Evolutionary conservation across 352 stramenopile genomes (phyloP).

Genomic region (Globisporangium lucens): DNA sequence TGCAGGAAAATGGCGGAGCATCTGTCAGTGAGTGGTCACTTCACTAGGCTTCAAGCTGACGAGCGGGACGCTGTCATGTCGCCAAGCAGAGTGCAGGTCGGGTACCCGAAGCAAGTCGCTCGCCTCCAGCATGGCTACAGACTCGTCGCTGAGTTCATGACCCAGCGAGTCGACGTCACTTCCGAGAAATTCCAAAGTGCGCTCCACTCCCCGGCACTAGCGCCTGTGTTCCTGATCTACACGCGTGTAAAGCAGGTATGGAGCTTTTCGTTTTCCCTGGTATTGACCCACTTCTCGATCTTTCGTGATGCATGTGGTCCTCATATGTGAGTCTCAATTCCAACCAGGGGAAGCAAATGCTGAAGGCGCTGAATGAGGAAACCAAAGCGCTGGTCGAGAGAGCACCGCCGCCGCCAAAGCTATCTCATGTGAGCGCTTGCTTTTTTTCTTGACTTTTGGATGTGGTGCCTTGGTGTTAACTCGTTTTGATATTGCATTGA

Average conservation of each 20-base stretch:
- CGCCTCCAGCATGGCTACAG: slow-evolving; percentile 35
- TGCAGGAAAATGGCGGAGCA: slow-evolving; percentile 55
- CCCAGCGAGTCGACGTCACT: slow-evolving; percentile 24
- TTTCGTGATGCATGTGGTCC: not conserved
- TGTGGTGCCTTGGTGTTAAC: not conserved
- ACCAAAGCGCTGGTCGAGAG: slow-evolving; percentile 26
- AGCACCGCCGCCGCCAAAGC: slow-evolving; percentile 22
- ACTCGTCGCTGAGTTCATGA: slow-evolving; percentile 31
- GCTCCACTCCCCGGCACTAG: slow-evolving; percentile 28
- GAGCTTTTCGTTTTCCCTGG: not conserved
- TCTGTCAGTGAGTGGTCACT: slow-evolving; percentile 21
- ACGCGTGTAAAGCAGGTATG: slow-evolving; percentile 47
- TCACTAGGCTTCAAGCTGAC: not conserved
- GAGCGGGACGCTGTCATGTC: not conserved
- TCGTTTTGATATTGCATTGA: not conserved
- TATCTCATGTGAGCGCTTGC: slow-evolving; percentile 27
- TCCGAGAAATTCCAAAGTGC: slow-evolving; percentile 29
- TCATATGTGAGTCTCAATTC: not conserved
- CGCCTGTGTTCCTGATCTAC: slow-evolving; percentile 47
- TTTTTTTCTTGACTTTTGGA: not conserved
- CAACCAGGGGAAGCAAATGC: slow-evolving; percentile 38
- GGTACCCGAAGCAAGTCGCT: slow-evolving; percentile 29
- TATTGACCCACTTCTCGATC: not conserved
- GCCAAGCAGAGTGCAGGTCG: slow-evolving; percentile 27
- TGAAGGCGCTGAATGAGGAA: slow-evolving; percentile 36